Evolutionary conservation across 768 basidiomycete genomes (phyloP).

Genomic region (Leccinum boreale): DNA sequence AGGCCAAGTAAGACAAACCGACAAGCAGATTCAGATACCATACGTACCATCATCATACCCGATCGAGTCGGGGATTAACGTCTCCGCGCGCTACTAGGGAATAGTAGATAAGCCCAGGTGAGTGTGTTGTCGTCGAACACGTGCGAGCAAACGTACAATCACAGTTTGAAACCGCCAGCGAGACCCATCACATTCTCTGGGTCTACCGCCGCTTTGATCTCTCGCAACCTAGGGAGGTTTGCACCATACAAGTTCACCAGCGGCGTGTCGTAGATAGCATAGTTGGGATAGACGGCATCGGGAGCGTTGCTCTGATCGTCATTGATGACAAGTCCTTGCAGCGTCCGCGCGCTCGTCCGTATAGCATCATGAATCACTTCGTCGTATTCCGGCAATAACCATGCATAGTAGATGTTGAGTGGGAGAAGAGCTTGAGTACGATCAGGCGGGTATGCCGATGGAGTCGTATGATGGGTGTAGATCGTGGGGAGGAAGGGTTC

Average conservation of each 20-base stretch:
- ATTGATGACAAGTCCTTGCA: slow-evolving; percentile 38
- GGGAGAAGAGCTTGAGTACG: slow-evolving; percentile 38
- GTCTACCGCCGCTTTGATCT: background rate
- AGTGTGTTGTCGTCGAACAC: background rate
- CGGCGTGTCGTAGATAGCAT: background rate
- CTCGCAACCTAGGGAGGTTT: background rate
- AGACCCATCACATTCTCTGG: background rate
- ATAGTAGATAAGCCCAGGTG: background rate
- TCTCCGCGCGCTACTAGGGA: background rate
- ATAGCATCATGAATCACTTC: slow-evolving; percentile 34
- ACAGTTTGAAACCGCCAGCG: background rate
- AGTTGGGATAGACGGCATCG: background rate
- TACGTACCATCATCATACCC: background rate
- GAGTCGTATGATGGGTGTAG: slow-evolving; percentile 33
- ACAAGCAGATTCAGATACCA: background rate
- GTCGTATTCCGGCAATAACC: background rate
- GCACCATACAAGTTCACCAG: background rate
- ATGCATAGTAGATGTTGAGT: slow-evolving; percentile 41
- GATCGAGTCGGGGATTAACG: background rate
- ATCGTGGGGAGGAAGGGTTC: slow-evolving; percentile 51
- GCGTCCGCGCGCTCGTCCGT: slow-evolving; percentile 33
- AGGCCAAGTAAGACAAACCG: background rate
- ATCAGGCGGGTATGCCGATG: slow-evolving; percentile 46
- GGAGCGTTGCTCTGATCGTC: slow-evolving; percentile 20
- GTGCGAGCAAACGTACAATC: background rate